phyloP scores from a whole-genome alignment of 306 rosid species.

The Prosopis cineraria region DNA sequence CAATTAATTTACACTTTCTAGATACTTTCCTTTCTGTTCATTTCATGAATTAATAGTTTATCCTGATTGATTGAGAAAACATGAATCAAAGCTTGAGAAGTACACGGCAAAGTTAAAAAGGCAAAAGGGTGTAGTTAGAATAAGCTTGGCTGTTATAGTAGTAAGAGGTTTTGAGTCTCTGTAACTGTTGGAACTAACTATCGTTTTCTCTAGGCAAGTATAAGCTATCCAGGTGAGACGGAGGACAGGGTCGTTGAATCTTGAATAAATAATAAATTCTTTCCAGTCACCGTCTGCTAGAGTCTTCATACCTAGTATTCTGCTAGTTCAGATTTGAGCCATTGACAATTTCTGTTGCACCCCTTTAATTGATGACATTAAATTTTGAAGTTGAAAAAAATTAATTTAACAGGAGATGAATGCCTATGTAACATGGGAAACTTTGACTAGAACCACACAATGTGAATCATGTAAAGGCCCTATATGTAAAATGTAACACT shows the following conservation, averaged over 20 bases:
- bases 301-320: background rate
- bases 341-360: background rate
- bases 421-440: constrained; percentile 18
- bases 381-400: constrained; percentile 1
- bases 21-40: background rate
- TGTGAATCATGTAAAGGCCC: constrained; percentile 15
- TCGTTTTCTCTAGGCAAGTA: too few species aligned
- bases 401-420: constrained; percentile 14
- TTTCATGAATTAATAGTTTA: background rate
- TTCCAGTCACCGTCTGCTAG: background rate
- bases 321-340: background rate
- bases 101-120: background rate
- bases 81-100: background rate
- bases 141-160: background rate
- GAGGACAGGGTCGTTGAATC: background rate
- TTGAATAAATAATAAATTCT: background rate
- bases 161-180: background rate
- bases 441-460: constrained; percentile 12
- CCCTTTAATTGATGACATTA: background rate
- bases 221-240: background rate
- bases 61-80: background rate
- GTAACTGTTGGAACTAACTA: background rate
- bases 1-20: background rate
- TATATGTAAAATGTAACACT: background rate
- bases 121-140: background rate